These are phyloP conservation scores for Solanum virginianum DNA, from an alignment of 257 asterid species.

Conservation along the genomic window DNA sequence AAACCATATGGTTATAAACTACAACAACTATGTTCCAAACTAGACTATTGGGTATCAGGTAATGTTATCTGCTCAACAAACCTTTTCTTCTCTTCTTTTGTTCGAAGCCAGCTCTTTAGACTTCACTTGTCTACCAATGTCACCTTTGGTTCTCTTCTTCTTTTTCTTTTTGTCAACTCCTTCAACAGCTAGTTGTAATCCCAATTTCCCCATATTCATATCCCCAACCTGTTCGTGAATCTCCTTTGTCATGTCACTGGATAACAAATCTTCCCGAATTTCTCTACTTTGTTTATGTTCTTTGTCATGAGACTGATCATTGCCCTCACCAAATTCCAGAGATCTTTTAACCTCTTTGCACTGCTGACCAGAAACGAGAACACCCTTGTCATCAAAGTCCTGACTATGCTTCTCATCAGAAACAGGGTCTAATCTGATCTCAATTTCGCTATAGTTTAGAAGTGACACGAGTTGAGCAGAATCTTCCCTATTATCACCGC, in stretches of 20 bases:
- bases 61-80: neutral
- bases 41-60: neutral
- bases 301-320: neutral
- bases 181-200: slow-evolving; percentile 5
- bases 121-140: slow-evolving; percentile 10
- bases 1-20: neutral
- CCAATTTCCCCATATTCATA: slow-evolving; percentile 1
- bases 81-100: slow-evolving; percentile 70
- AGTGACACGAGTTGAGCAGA: slow-evolving; percentile 13
- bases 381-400: neutral
- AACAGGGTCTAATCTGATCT: slow-evolving; percentile 9
- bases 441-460: slow-evolving; percentile 10
- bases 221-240: slow-evolving; percentile 2
- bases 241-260: slow-evolving; percentile 17
- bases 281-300: neutral
- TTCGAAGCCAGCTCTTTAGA: slow-evolving; percentile 11
- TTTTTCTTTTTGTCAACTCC: slow-evolving; percentile 15
- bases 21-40: neutral
- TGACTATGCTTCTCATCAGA: neutral
- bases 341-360: neutral
- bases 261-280: slow-evolving; percentile 17
- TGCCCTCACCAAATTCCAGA: neutral
- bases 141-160: slow-evolving; percentile 29
- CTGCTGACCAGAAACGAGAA: neutral
- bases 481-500: neutral